Evolutionary conservation across 177 flowering plant genomes (phyloP), one percentile per base, ranked within the genome.

Genomic region (Telopea speciosissima): DNA sequence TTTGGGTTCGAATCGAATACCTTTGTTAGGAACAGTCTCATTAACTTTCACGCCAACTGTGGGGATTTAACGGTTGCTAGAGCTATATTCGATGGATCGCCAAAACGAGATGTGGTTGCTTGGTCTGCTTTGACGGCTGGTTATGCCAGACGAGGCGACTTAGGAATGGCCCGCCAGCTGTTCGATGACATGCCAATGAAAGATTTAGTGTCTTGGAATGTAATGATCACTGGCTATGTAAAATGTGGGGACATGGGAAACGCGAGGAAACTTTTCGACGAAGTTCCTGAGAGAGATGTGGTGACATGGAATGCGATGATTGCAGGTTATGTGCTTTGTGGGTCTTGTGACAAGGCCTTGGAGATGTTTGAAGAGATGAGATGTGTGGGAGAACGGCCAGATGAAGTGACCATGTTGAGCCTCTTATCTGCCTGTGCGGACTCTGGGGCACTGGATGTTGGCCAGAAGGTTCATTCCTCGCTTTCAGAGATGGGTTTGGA

Each of bases 241-340:
- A 88, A 89, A 79, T 54, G 76, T n/a, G 90, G 90, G 36, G 84
- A 87, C 73, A 88, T 88, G 91, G 88, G 68, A n/a, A 70, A 68
- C 22, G 91, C 93, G 7, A 79, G 87, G 78, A 65, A 74, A 61
- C 81, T 91, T 69, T 91, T 91, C 75, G 72, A 86, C 73, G 68
- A 70, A 72, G 82, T 84, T 60, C 90, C 93, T 3, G 70, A 79
- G 66, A 79, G 78, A 66, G 93, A 92, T 79, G 85, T 86, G 5
- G 91, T 90, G 58, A 80, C 90, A 28, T 92, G 97, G 95, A 90
- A 89, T 75, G 88, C 86, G 0, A 87, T 92, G 91, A 88, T 92
- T 65, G 80, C 95, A 0, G 92, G 90, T 10, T 90, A 89, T 74
- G 89, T 87, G 24, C 79, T 67, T 66, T 69, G 73, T 28, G 86